Base-by-base conservation (phyloP, 768 basidiomycete species). In the Tricholomella constricta region DNA sequence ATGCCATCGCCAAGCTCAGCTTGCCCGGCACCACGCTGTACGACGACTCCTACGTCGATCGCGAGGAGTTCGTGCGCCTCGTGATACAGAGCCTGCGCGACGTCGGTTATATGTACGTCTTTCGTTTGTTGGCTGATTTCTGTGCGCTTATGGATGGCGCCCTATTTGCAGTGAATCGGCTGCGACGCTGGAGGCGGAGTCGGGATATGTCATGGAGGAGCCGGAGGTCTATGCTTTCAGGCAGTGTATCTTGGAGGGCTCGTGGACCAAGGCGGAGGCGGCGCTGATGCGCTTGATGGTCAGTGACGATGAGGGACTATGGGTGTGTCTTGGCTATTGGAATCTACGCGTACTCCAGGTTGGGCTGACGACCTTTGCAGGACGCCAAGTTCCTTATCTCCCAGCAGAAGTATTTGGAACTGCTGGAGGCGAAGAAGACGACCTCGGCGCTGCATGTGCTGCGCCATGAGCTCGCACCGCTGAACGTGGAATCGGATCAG, bases 371-470 rank as follows among this genome's bases (percentile, higher is more conserved):
- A 29, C 15, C 31, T 15, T 6, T 55, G 44, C 62, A 96, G 88
- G 85, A 89, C 62, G 88, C 89, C 19, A 84, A 78, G 55, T 97
- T 95, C 70, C 75, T 95, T 55, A 91, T 99, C 58, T 87, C 86
- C 55, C 88, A 90, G 71, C 97, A 99, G 80, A 95, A 97, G 73
- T 99, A 97, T 70, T 78, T 98, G 36, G 97, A 99, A 66, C 77
- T 91, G 17, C 77, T 99, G 45, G 96, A 98, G 64, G 80, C 82
- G 4, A 82, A 81, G 62, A 85, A 86, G 72, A 88, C 85, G 2
- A 89, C 89, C 40, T 78, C 81, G 55, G 97, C 97, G 12, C 72
- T 99, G 35, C 81, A 87, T 49, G 89, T 96, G 7, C 74, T 99
- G 44, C 84, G 97, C 42, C 85, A 88, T 56, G 94, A 97, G 65